Base-by-base conservation (phyloP, 768 basidiomycete genomes). In the Leccinum disarticulatum region DNA sequence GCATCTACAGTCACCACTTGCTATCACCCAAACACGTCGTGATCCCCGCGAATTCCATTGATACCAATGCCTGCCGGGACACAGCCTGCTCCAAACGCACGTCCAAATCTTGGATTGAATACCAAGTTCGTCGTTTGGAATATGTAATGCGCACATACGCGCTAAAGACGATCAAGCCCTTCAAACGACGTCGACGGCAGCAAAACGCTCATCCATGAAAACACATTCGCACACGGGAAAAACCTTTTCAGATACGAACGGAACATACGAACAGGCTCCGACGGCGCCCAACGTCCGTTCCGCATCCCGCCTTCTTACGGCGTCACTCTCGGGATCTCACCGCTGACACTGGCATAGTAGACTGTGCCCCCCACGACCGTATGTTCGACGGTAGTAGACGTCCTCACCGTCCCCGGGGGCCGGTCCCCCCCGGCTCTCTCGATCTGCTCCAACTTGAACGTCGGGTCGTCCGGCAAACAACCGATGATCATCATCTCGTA, bases 161-260 rank as follows among this genome's bases (percentile, higher is more conserved):
- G 22, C 22, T 22, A 22, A n/a, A n/a, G n/a, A 91, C 87, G 93
- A 93, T 81, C 54, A 93, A 73, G 1, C 92, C 92, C 68, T 90
- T 22, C 22, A 22, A n/a, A 79, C 77, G 0, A 94, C 87, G 70
- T 93, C 90, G 25, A 93, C 74, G 0, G 22, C 22, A 22, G 77
- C 85, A 68, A 92, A 94, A 25, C 93, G 79, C 68, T 94, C 93
- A 65, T 93, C 22, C 22, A 22, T 22, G 22, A 22, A 22, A 22
- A 22, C 49, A 10, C 15, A 6, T 31, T 5, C 31, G 11, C 19
- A 31, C n/a, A 6, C 6, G 4, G 6, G 10, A 22, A 22, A 2
- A 22, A 6, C 31, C 3, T 52, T 17, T 9, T 25, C 17, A 9
- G 17, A 9, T 27, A 38, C 36, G 8, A 28, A 53, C n/a, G 10